phyloP scores from a whole-genome alignment of 2,329 filamentous ascomycete species.

The Arthroderma sp. region DNA sequence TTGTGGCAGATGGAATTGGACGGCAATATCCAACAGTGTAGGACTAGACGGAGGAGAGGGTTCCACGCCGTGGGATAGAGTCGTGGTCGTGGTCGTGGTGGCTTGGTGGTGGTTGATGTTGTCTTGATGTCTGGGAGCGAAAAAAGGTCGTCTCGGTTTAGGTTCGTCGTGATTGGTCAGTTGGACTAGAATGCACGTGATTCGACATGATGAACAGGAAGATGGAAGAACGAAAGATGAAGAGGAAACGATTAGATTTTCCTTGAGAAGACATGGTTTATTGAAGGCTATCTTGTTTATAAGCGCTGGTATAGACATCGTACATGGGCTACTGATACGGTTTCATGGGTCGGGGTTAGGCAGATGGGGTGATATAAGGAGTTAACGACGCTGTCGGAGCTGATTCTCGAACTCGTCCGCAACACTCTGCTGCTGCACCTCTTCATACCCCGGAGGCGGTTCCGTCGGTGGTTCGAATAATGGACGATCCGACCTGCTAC shows the following conservation, averaged over 20 bases:
- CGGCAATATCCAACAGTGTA: background rate
- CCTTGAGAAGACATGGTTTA: background rate
- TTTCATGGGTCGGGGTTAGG: background rate
- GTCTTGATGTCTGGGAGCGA: constrained; percentile 1
- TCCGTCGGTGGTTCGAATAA: constrained; percentile 48
- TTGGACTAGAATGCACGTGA: background rate
- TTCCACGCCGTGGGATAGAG: background rate
- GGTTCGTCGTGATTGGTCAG: background rate
- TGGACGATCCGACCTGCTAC: background rate
- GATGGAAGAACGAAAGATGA: background rate
- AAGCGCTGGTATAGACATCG: background rate
- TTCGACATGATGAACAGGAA: background rate
- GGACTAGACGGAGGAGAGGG: background rate
- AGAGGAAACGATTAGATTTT: background rate
- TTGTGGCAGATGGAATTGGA: constrained; percentile 25
- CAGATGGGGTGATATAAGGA: too few relatives aligned
- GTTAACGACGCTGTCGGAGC: constrained; percentile 24
- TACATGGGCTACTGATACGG: background rate
- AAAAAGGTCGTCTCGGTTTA: constrained; percentile 1
- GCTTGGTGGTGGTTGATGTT: background rate
- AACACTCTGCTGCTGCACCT: constrained; percentile 71
- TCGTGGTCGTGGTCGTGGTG: constrained; percentile 1
- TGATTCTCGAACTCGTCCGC: constrained; percentile 59
- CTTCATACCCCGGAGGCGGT: constrained; percentile 83
- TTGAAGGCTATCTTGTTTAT: background rate